Conservation (phyloP, 139 green algal genomes). For the Tetraselmis chui region DNA sequence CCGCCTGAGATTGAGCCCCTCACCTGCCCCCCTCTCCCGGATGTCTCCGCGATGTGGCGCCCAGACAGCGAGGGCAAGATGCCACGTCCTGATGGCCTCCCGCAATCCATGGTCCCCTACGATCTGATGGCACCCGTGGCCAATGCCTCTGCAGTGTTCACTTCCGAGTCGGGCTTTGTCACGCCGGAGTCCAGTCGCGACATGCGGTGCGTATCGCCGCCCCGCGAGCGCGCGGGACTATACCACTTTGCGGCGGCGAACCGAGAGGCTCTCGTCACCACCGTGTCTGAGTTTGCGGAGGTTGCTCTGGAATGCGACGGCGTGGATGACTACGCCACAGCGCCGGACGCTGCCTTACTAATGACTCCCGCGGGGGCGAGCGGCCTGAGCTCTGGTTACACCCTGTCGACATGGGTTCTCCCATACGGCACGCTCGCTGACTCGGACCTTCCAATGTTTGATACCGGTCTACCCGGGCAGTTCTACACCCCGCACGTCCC, state of each 20-base stretch:
- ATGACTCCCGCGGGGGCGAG: background rate
- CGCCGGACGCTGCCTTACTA: background rate
- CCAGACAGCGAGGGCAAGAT: background rate
- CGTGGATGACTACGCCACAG: constrained; percentile 8
- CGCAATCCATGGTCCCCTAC: background rate
- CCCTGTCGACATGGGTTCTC: constrained; percentile 11
- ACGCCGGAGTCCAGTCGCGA: background rate
- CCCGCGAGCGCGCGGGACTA: background rate
- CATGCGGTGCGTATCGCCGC: background rate
- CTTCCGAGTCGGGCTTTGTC: background rate
- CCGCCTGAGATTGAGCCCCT: background rate
- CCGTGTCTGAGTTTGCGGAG: constrained; percentile 5
- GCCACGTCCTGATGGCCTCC: background rate
- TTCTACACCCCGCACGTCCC: background rate
- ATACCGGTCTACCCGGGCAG: background rate
- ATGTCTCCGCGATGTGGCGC: background rate
- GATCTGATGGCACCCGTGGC: background rate
- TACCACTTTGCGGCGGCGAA: background rate
- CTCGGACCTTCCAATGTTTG: background rate
- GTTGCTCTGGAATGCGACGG: constrained; percentile 20
- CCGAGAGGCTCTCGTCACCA: background rate
- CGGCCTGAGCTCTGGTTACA: constrained; percentile 8
- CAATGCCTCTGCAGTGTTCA: no score
- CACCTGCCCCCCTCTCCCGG: background rate
- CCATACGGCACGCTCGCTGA: background rate